phyloP scores from a whole-genome alignment of 352 stramenopile genomes.

The Phytopythium ostracodes region DNA sequence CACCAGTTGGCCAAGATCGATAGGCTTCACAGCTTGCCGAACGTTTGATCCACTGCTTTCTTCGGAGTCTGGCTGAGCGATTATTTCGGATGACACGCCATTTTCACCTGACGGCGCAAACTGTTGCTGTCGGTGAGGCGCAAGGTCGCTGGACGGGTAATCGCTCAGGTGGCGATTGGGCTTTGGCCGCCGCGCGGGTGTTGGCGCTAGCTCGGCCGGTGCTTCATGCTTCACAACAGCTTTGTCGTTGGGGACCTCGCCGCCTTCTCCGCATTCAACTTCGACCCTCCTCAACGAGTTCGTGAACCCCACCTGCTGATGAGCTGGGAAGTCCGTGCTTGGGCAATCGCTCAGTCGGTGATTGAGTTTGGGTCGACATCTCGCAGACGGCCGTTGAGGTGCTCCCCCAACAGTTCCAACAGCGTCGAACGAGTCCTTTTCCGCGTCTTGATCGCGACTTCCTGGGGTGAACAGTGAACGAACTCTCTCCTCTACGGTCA shows the following conservation, averaged over 20 bases:
- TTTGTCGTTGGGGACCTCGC: not conserved
- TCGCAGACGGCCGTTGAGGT: not conserved
- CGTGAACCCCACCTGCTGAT: not conserved
- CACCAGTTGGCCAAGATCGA: constrained; percentile 4
- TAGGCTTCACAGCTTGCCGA: not conserved
- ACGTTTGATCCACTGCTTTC: not conserved
- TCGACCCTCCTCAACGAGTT: not conserved
- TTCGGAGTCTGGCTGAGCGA: not conserved
- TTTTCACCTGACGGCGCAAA: not conserved
- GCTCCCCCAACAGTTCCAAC: not conserved
- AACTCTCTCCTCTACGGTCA: too few relatives aligned
- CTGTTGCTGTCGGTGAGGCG: not conserved
- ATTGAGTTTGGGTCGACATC: not conserved
- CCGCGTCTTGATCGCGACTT: not conserved
- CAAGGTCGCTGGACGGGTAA: not conserved
- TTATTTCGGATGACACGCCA: not conserved
- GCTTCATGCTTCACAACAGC: not conserved
- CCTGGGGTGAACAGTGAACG: not conserved
- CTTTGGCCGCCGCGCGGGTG: not conserved
- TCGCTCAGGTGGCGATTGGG: not conserved
- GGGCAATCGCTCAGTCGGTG: not conserved
- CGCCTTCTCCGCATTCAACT: not conserved
- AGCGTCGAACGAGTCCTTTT: not conserved
- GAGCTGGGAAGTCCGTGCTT: not conserved
- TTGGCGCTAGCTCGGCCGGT: not conserved